Evolutionary conservation across 176 grass and related monocot species (phyloP), one percentile per base, ranked within the genome.

Genomic region (Eleusine indica): DNA sequence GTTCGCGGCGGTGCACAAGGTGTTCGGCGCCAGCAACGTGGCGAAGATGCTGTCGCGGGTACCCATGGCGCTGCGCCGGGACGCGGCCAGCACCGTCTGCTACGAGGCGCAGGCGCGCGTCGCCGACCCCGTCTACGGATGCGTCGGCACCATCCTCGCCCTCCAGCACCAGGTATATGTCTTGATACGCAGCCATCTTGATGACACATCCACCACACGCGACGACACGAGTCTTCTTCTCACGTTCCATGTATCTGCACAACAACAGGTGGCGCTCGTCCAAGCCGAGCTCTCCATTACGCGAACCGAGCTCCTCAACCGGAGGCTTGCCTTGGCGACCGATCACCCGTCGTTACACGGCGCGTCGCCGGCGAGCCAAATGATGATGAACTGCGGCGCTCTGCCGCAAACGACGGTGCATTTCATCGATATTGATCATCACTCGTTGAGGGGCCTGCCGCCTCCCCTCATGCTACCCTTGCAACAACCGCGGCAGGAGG

Each of bases 1-100:
- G 81, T 97, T 97, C 70, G 91, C 91, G 37, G 73, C 79, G 5
- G 85, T 94, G 85, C 94, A 97, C 89, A 83, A 61, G 72, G 85
- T 97, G 74, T 97, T 91, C 78, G 94, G 94, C 18, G 89, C 94
- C 62, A 97, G 94, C 85, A 97, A 97, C 84, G 91, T 91, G 16
- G 91, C 91, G 21, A 94, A 94, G 89, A 75, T 97, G 88, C 88
- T 94, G 80, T 83, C 72, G 30, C 87, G 83, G 71, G 90, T 94
- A 71, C 90, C 90, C 13, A 66, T 51, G 32, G 42, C 82, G 75
- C 87, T 87, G 46, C 79, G 90, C 42, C 80, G 76, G 32, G 92
- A 92, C 68, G 81, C 86, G 49, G 83, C 87, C 35, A 80, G 82
- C 77, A 94, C 92, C 25, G 86, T 97, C 74, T 90, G 88, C 80